These are phyloP conservation scores for Mycena galopus DNA, from an alignment of 768 basidiomycete species.

Conservation along the genomic window DNA sequence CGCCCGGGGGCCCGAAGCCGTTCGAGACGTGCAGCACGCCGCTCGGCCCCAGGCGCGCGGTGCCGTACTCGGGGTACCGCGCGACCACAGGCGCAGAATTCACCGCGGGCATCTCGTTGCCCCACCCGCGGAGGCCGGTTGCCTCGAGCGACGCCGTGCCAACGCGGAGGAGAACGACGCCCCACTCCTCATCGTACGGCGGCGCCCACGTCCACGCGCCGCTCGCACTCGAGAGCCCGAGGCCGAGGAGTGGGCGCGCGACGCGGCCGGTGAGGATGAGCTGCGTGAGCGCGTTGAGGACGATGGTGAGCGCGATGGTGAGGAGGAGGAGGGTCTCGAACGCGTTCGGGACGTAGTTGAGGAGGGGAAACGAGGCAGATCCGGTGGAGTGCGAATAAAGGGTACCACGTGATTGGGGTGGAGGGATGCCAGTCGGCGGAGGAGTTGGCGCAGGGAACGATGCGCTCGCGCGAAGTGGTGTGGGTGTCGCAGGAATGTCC, in stretches of 20 bases:
- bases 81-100: conserved; percentile 26
- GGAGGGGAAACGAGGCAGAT: conserved; percentile 66
- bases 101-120: conserved; percentile 79
- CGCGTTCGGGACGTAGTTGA: conserved; percentile 81
- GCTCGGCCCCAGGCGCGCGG: conserved; percentile 54
- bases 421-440: conserved; percentile 7
- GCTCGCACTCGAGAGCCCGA: conserved; percentile 47
- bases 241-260: conserved; percentile 70
- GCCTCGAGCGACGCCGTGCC: conserved; percentile 84
- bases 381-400: conserved; percentile 34
- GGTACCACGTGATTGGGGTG: conserved; percentile 1
- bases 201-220: conserved; percentile 46
- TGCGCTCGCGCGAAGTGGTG: neutral
- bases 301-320: conserved; percentile 69
- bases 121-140: conserved; percentile 77
- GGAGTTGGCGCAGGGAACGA: conserved; percentile 33
- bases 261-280: conserved; percentile 72
- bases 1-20: conserved; percentile 19
- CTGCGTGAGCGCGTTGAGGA: conserved; percentile 75
- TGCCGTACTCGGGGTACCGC: conserved; percentile 44
- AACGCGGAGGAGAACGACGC: conserved; percentile 75
- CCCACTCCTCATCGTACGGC: conserved; percentile 44
- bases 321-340: conserved; percentile 74
- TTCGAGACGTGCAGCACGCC: conserved; percentile 50
- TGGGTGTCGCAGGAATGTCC: conserved; percentile 10